phyloP scores from a whole-genome alignment of 306 rosid genomes.

The Morella rubra region DNA sequence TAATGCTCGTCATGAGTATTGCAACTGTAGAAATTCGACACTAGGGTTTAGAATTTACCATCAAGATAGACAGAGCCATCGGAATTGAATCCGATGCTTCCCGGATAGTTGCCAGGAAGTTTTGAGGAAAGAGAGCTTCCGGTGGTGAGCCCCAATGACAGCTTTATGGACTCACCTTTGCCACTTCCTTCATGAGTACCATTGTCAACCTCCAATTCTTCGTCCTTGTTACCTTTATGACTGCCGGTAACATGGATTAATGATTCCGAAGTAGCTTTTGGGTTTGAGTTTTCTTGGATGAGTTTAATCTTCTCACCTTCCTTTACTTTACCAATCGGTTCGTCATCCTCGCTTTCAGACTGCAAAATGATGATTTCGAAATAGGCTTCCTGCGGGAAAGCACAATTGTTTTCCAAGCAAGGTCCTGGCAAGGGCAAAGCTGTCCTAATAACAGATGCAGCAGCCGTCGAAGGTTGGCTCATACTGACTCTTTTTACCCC shows the following conservation, averaged over 20 bases:
- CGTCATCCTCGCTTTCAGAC: conserved; percentile 38
- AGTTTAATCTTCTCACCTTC: conserved; percentile 81
- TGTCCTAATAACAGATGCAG: conserved; percentile 55
- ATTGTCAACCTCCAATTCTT: conserved; percentile 54
- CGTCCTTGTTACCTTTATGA: conserved; percentile 45
- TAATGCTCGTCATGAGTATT: background rate
- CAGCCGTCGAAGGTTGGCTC: conserved; percentile 29
- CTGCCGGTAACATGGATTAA: conserved; percentile 48
- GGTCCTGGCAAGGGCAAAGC: conserved; percentile 91
- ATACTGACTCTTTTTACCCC: conserved; percentile 46
- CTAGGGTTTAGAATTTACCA: conserved; percentile 44
- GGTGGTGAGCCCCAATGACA: conserved; percentile 66
- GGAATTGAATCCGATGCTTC: conserved; percentile 92
- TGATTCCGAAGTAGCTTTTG: conserved; percentile 60
- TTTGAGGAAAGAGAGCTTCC: conserved; percentile 59
- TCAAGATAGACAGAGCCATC: conserved; percentile 87
- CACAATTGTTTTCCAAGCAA: conserved; percentile 54
- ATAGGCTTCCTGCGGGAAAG: conserved; percentile 89
- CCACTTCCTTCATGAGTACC: conserved; percentile 33
- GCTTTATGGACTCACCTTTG: conserved; percentile 42
- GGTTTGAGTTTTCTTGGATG: conserved; percentile 43
- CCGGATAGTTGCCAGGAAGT: conserved; percentile 79
- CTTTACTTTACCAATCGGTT: conserved; percentile 34
- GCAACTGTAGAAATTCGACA: background rate
- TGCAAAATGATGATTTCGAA: conserved; percentile 74